Percentiles rank a stretch among this genome's conserved stretches.
Evolutionary conservation across 73 alveolate genomes (phyloP).

Genomic region (Tetrahymena thermophila): DNA sequence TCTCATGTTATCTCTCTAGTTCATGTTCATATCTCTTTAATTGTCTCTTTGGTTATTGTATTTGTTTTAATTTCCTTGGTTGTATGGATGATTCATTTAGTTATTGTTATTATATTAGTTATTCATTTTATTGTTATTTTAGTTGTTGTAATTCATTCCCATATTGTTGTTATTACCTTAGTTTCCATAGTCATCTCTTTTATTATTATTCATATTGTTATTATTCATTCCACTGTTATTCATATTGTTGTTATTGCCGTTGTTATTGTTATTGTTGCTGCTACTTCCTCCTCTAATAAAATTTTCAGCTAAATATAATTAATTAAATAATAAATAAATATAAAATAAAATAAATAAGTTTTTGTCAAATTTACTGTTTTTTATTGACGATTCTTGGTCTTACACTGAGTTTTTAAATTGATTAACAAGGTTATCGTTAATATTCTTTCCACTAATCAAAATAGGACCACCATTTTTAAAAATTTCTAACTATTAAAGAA

Average conservation of each 20-base stretch:
- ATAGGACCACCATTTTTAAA: constrained; percentile 44
- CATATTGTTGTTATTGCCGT: neutral
- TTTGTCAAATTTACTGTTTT: neutral
- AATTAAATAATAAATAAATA: neutral
- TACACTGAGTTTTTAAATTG: constrained; percentile 25
- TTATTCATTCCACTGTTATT: neutral
- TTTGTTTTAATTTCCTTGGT: neutral
- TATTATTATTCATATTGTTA: neutral
- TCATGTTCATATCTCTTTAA: neutral
- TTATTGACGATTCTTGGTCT: neutral
- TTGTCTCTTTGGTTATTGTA: neutral
- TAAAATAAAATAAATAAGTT: neutral
- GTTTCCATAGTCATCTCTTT: neutral
- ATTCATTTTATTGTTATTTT: neutral
- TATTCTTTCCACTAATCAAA: constrained; percentile 36
- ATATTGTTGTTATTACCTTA: neutral
- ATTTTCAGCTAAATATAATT: neutral
- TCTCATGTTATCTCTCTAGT: neutral
- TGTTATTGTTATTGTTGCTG: neutral
- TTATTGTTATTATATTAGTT: neutral
- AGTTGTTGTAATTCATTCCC: neutral
- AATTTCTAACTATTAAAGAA: constrained; percentile 23
- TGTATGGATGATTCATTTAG: neutral
- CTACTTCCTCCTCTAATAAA: neutral
- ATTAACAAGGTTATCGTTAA: constrained; percentile 31